Percentiles rank a stretch among this genome's conserved stretches.
Conservation (phyloP, 2,329 filamentous ascomycete species). For the Arthrobotrys megalospora region DNA sequence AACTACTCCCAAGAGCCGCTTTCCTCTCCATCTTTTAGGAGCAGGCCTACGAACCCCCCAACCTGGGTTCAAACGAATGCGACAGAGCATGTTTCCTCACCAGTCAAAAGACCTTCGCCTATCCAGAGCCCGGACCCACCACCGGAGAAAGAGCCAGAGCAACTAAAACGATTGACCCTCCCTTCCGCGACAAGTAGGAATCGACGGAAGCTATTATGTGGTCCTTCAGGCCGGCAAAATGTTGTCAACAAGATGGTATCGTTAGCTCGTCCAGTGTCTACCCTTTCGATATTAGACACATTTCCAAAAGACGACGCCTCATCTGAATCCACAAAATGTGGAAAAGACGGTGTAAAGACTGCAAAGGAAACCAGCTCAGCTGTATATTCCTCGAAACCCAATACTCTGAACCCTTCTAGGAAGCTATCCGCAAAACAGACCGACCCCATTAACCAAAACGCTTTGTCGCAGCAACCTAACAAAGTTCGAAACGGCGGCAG, state of each 20-base stretch:
- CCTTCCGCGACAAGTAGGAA: slow-evolving; percentile 52
- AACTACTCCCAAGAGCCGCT: slow-evolving; percentile 26
- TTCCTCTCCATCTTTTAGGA: slow-evolving; percentile 24
- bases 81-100: background rate
- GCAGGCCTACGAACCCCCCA: background rate
- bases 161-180: slow-evolving; percentile 32
- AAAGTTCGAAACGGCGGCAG: background rate
- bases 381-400: background rate
- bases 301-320: slow-evolving; percentile 13
- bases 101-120: background rate
- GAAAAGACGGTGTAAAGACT: background rate
- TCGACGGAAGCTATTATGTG: slow-evolving; percentile 47
- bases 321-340: background rate
- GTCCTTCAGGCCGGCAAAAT: slow-evolving; percentile 26
- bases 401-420: background rate
- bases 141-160: background rate
- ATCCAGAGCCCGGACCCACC: slow-evolving; percentile 2
- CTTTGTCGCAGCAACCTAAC: no score
- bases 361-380: background rate
- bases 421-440: background rate
- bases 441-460: background rate
- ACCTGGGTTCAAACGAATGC: background rate
- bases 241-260: background rate
- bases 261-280: slow-evolving; percentile 37
- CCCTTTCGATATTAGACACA: slow-evolving; percentile 31